A percentile compares a stretch with the other conserved stretches of the same genome.
Conservation (phyloP, 345 rosid species). For the Litchi chinensis region DNA sequence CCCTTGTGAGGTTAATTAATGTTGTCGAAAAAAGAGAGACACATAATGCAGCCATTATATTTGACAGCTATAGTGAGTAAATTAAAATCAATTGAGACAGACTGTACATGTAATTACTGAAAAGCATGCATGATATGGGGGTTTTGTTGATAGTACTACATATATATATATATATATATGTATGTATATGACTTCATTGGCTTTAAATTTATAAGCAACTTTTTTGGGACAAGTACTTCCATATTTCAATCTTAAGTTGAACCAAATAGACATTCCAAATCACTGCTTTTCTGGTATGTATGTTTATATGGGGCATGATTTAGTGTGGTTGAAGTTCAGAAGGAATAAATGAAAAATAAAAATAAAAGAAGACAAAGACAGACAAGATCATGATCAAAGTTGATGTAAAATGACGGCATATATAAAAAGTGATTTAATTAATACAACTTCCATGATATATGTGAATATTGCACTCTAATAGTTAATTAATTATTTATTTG, state of each 20-base stretch:
- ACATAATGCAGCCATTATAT: constrained; percentile 24
- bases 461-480: neutral
- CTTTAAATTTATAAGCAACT: neutral
- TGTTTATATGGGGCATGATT: constrained; percentile 15
- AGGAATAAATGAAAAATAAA: neutral
- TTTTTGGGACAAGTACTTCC: neutral
- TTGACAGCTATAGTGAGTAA: neutral
- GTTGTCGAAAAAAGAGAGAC: constrained; percentile 40
- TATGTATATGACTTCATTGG: neutral
- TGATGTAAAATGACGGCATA: constrained; percentile 11
- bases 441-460: constrained; percentile 11
- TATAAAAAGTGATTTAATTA: neutral
- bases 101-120: neutral
- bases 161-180: too few species aligned
- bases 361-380: constrained; percentile 1
- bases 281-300: constrained; percentile 12
- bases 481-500: neutral
- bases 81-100: neutral
- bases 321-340: constrained; percentile 6
- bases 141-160: neutral
- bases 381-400: constrained; percentile 5
- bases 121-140: neutral
- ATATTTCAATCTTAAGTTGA: neutral
- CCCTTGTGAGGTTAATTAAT: neutral
- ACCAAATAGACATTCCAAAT: constrained; percentile 16